phyloP scores from a whole-genome alignment of 768 basidiomycete species.

The Xerocomus potaroensis region DNA sequence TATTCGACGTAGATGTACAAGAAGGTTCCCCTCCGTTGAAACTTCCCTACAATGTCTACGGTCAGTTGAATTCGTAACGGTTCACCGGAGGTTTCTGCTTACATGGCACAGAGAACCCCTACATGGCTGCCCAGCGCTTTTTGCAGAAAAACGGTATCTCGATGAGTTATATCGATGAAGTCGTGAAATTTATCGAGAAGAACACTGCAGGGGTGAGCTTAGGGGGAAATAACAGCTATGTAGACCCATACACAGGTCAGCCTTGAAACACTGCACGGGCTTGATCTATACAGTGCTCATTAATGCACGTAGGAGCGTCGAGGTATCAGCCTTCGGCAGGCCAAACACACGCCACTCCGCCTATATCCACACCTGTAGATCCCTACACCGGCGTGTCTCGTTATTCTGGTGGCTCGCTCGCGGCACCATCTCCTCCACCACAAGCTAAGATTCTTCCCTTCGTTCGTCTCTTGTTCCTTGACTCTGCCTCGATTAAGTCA shows the following conservation, averaged over 20 bases:
- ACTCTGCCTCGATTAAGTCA: conserved; percentile 2
- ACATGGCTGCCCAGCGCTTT: conserved; percentile 84
- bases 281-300: background rate
- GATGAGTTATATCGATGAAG: conserved; percentile 76
- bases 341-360: conserved; percentile 26
- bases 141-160: conserved; percentile 81
- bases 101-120: conserved; percentile 74
- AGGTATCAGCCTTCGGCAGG: conserved; percentile 50
- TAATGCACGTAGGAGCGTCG: conserved; percentile 47
- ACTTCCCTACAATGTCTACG: conserved; percentile 86
- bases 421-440: conserved; percentile 27
- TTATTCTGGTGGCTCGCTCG: conserved; percentile 44
- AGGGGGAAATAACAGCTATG: conserved; percentile 55
- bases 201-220: conserved; percentile 79
- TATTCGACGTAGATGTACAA: conserved; percentile 97
- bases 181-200: conserved; percentile 91
- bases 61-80: conserved; percentile 37
- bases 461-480: conserved; percentile 31
- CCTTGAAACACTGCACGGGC: background rate
- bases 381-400: conserved; percentile 73
- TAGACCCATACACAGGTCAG: conserved; percentile 89
- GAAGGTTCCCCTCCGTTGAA: conserved; percentile 92
- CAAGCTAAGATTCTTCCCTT: conserved; percentile 47
- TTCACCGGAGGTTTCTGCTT: background rate
- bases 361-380: conserved; percentile 47